phyloP scores from a whole-genome alignment of 2,329 filamentous ascomycete genomes.

The Purpureocillium takamizusanense region DNA sequence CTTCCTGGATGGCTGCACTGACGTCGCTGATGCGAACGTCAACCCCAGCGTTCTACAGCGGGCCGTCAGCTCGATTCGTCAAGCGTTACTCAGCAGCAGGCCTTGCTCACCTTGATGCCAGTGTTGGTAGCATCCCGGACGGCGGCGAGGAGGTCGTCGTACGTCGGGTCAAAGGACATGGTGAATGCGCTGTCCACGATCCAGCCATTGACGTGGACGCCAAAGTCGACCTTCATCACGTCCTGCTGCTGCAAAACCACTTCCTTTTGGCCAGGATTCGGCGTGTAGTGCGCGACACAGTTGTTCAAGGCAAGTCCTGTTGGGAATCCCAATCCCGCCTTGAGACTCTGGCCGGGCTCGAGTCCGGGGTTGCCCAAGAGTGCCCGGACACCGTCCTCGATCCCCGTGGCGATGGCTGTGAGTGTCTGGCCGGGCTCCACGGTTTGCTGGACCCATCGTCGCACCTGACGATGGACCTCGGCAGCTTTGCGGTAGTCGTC shows the following conservation, averaged over 20 bases:
- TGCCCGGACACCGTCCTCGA: slow-evolving; percentile 69
- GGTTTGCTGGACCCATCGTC: slow-evolving; percentile 67
- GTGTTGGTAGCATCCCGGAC: slow-evolving; percentile 73
- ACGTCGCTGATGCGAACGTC: slow-evolving; percentile 80
- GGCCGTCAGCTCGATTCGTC: slow-evolving; percentile 5
- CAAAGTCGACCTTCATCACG: slow-evolving; percentile 71
- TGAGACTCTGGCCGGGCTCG: slow-evolving; percentile 64
- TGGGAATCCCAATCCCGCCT: slow-evolving; percentile 73
- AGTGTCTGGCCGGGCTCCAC: slow-evolving; percentile 71
- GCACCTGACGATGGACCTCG: slow-evolving; percentile 73
- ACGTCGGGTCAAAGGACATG: slow-evolving; percentile 60
- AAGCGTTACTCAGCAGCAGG: too few relatives aligned
- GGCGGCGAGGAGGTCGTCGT: slow-evolving; percentile 61
- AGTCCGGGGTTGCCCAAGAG: slow-evolving; percentile 66
- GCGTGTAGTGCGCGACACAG: slow-evolving; percentile 73
- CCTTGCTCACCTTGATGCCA: slow-evolving; percentile 50
- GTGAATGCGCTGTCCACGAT: slow-evolving; percentile 75
- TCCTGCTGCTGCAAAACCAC: slow-evolving; percentile 58
- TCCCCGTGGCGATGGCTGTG: slow-evolving; percentile 70
- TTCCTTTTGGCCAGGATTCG: slow-evolving; percentile 68
- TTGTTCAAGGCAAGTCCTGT: slow-evolving; percentile 75
- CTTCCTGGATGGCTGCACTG: slow-evolving; percentile 71
- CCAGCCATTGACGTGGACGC: slow-evolving; percentile 65
- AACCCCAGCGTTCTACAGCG: slow-evolving; percentile 53
- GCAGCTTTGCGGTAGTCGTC: slow-evolving; percentile 70